phyloP scores from a whole-genome alignment of 805 yeast species.

The Priceomyces fermenticarens region DNA sequence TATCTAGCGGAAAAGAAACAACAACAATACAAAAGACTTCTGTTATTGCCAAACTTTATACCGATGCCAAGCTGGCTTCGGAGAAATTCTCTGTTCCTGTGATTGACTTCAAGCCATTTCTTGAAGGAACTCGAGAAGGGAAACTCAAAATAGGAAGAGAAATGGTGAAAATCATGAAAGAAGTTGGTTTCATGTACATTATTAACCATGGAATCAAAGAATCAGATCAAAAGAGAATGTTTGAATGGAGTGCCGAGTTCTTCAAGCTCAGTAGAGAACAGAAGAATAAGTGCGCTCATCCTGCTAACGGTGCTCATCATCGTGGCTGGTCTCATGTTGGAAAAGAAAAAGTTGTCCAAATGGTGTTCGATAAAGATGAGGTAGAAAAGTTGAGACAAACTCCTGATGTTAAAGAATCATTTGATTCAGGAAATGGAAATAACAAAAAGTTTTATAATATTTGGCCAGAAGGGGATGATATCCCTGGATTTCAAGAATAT shows the following conservation, averaged over 20 bases:
- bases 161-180: slow-evolving; percentile 18
- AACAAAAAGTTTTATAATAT: slow-evolving; percentile 19
- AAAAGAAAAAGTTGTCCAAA: slow-evolving; percentile 19
- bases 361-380: slow-evolving; percentile 21
- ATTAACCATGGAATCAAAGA: slow-evolving; percentile 18
- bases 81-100: too few species aligned
- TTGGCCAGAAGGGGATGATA: slow-evolving; percentile 22
- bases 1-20: too few species aligned
- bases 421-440: slow-evolving; percentile 22
- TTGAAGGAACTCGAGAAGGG: neutral
- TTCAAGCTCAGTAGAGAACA: slow-evolving; percentile 13
- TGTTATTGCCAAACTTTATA: too few species aligned
- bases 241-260: slow-evolving; percentile 17
- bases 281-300: slow-evolving; percentile 23
- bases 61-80: too few species aligned
- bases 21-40: too few species aligned
- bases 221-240: slow-evolving; percentile 13
- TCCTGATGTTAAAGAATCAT: slow-evolving; percentile 31
- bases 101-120: slow-evolving; percentile 7
- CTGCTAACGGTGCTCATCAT: slow-evolving; percentile 15
- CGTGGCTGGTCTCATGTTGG: slow-evolving; percentile 18
- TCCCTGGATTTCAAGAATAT: slow-evolving; percentile 19
- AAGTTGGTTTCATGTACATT: slow-evolving; percentile 19
- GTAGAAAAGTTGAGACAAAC: slow-evolving; percentile 17
- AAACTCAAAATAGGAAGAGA: slow-evolving; percentile 13